Conservation (phyloP, 208 protist genomes). For the Leishmania guyanensis region DNA sequence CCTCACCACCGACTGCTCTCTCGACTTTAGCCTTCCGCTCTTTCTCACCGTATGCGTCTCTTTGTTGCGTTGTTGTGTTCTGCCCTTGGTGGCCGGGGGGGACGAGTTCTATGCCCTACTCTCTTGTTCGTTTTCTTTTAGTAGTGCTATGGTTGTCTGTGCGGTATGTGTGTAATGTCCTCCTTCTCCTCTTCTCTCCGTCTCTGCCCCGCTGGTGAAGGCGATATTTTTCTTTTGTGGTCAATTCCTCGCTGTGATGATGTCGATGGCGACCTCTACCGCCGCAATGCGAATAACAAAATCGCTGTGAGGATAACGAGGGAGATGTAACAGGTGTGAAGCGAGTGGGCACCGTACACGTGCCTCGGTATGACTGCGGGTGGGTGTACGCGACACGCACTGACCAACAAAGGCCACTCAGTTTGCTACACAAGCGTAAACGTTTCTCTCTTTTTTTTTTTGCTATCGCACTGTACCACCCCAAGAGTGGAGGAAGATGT, state of each 20-base stretch:
- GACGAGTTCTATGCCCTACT: too few species aligned
- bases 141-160: too few species aligned
- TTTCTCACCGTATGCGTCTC: not conserved
- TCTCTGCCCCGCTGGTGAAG: not conserved
- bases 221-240: not conserved
- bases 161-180: not conserved
- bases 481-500: too few species aligned
- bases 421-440: not conserved
- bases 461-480: not conserved
- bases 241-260: not conserved
- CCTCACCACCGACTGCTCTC: not conserved
- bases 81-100: too few species aligned
- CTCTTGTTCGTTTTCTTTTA: too few species aligned
- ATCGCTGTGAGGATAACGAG: not conserved
- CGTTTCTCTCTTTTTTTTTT: constrained; percentile 1
- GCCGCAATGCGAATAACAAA: not conserved
- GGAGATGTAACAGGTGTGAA: not conserved
- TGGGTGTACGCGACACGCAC: too few species aligned
- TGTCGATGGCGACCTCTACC: too few species aligned
- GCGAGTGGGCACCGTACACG: not conserved
- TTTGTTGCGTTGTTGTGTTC: not conserved
- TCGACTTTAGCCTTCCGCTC: too few species aligned
- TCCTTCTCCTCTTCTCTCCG: not conserved
- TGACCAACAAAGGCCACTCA: not conserved
- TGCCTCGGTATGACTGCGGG: not conserved